Percentiles rank a stretch among this genome's conserved stretches.
These are phyloP conservation scores for Hypocreales sp. DNA, from an alignment of 2,329 filamentous ascomycete genomes.

Conservation along the genomic window DNA sequence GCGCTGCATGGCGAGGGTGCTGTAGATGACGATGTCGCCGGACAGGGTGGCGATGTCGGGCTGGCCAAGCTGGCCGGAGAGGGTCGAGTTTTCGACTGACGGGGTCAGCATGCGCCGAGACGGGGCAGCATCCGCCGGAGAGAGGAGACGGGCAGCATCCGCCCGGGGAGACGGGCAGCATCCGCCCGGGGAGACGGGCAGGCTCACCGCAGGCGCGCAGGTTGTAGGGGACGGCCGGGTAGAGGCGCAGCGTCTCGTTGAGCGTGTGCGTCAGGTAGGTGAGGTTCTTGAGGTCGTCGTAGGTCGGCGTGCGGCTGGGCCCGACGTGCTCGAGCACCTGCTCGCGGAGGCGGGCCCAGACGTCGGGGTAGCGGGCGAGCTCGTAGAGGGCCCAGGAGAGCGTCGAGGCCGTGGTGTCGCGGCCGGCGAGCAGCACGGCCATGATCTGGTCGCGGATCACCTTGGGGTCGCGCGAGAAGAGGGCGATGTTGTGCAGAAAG, in stretches of 20 bases:
- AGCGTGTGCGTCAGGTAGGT: constrained; percentile 61
- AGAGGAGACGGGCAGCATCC: neutral
- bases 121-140: no score
- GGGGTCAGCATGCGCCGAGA: no score
- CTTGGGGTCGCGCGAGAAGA: constrained; percentile 56
- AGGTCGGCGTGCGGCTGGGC: constrained; percentile 45
- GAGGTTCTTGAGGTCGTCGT: constrained; percentile 75
- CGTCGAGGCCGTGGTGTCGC: constrained; percentile 74
- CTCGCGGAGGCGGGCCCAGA: constrained; percentile 52
- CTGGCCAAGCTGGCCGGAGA: constrained; percentile 51
- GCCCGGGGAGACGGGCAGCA: no score
- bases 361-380: constrained; percentile 53
- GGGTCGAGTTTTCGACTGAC: constrained; percentile 56
- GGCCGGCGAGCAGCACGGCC: constrained; percentile 66
- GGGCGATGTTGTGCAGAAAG: constrained; percentile 74
- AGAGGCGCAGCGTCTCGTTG: constrained; percentile 63
- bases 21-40: constrained; percentile 51
- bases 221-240: constrained; percentile 69
- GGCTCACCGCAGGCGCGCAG: constrained; percentile 29
- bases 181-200: neutral
- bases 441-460: constrained; percentile 77
- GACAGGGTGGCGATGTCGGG: constrained; percentile 47
- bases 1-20: constrained; percentile 58
- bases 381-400: constrained; percentile 77
- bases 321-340: constrained; percentile 60